These are phyloP conservation scores for Amoeboaphelidium occidentale DNA, from an alignment of 371 early-diverging fungal genomes.

Conservation along the genomic window DNA sequence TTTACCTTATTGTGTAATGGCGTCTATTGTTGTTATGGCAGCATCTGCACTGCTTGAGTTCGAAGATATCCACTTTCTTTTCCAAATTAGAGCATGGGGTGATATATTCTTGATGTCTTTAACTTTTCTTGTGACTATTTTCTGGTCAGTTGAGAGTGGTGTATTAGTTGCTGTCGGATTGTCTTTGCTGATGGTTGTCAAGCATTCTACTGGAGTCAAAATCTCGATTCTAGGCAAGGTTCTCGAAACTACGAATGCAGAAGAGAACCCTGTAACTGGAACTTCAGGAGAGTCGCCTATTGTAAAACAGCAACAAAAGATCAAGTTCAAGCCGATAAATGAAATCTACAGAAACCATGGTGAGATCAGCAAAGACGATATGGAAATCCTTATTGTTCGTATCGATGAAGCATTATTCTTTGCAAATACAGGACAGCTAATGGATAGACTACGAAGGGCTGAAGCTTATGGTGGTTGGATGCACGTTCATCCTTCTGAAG, in stretches of 20 bases:
- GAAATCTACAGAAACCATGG: background rate
- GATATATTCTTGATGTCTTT: conserved; percentile 50
- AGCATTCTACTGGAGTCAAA: conserved; percentile 58
- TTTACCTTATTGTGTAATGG: conserved; percentile 58
- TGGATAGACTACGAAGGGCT: conserved; percentile 64
- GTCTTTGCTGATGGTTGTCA: conserved; percentile 62
- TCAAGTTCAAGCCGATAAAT: background rate
- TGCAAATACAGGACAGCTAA: conserved; percentile 80
- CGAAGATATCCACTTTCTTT: conserved; percentile 54
- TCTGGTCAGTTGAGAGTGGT: conserved; percentile 68
- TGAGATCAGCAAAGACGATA: background rate
- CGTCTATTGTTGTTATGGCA: conserved; percentile 62
- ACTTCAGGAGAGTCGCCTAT: background rate
- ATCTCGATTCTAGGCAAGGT: conserved; percentile 42
- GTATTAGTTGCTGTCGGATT: conserved; percentile 59
- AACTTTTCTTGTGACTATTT: conserved; percentile 55
- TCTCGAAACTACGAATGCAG: background rate
- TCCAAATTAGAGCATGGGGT: conserved; percentile 36
- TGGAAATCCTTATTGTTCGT: conserved; percentile 49
- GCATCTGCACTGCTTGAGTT: conserved; percentile 51
- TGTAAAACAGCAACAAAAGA: background rate
- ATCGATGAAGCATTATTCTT: conserved; percentile 77
- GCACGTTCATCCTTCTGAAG: conserved; percentile 62
- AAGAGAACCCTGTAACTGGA: background rate
- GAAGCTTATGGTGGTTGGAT: conserved; percentile 65